These are phyloP conservation scores for Coemansia sp. DNA, from an alignment of 371 early-diverging fungal genomes.

Conservation along the genomic window DNA sequence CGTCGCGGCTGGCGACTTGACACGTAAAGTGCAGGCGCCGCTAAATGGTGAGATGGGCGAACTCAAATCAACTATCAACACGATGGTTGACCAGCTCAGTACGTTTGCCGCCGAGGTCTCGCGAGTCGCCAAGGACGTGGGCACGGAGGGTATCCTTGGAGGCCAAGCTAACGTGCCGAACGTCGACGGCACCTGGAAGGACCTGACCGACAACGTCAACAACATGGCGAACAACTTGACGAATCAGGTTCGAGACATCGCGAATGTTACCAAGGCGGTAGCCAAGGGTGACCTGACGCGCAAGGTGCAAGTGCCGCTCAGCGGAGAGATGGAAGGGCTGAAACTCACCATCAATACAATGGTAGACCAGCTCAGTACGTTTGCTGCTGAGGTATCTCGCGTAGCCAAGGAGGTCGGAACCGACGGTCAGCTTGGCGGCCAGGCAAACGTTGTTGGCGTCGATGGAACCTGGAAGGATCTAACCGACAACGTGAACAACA, in stretches of 20 bases:
- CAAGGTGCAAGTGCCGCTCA: conserved; percentile 46
- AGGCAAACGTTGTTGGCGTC: conserved; percentile 23
- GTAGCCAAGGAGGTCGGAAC: conserved; percentile 61
- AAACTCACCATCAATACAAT: conserved; percentile 70
- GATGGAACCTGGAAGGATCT: too few relatives aligned
- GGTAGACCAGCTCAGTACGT: conserved; percentile 55
- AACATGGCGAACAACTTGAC: conserved; percentile 58
- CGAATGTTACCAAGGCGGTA: conserved; percentile 51
- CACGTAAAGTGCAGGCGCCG: conserved; percentile 56
- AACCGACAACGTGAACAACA: too few relatives aligned
- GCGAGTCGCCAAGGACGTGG: conserved; percentile 43
- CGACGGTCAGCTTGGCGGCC: conserved; percentile 55
- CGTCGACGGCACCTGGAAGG: conserved; percentile 52
- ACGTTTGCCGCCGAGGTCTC: conserved; percentile 63
- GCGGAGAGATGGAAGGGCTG: conserved; percentile 38
- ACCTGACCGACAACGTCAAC: conserved; percentile 63
- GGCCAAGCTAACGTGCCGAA: conserved; percentile 62
- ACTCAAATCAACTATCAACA: conserved; percentile 61
- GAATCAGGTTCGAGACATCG: conserved; percentile 50
- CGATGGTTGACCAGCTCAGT: conserved; percentile 61
- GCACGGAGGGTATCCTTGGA: conserved; percentile 54
- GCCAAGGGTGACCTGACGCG: conserved; percentile 57
- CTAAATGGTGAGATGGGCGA: conserved; percentile 52
- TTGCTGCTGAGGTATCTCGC: conserved; percentile 47
- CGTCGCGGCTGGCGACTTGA: conserved; percentile 57